A percentile compares a stretch with the other conserved stretches of the same genome.
Conservation (phyloP, 805 yeast species). For the Saturnispora sekii region DNA sequence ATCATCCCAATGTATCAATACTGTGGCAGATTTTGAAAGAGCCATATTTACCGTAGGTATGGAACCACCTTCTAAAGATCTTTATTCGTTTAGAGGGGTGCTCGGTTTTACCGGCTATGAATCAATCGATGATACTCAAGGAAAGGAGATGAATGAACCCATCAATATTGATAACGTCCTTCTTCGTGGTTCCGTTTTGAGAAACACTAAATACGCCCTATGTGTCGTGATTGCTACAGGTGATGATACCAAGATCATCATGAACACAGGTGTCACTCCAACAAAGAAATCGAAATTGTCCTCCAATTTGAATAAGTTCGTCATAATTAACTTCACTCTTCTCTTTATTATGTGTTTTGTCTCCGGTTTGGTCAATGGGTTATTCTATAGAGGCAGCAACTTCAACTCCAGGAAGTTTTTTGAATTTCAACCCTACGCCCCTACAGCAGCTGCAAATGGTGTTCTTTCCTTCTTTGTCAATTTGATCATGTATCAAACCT, state of each 20-base stretch:
- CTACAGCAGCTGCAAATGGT: slow-evolving; percentile 55
- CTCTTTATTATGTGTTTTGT: slow-evolving; percentile 58
- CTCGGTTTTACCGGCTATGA: slow-evolving; percentile 38
- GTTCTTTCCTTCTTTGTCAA: slow-evolving; percentile 62
- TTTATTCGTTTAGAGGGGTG: slow-evolving; percentile 61
- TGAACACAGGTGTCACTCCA: slow-evolving; percentile 73
- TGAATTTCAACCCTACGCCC: slow-evolving; percentile 54
- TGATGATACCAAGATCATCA: slow-evolving; percentile 62
- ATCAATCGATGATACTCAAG: slow-evolving; percentile 23
- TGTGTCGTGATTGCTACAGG: slow-evolving; percentile 76
- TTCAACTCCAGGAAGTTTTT: slow-evolving; percentile 42
- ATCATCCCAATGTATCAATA: slow-evolving; percentile 40
- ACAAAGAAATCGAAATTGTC: slow-evolving; percentile 59
- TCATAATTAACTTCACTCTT: slow-evolving; percentile 49
- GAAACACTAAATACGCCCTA: slow-evolving; percentile 70
- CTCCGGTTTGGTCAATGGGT: slow-evolving; percentile 62
- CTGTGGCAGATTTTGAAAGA: slow-evolving; percentile 49
- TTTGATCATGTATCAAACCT: slow-evolving; percentile 61
- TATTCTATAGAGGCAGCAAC: slow-evolving; percentile 35
- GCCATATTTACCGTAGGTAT: slow-evolving; percentile 54
- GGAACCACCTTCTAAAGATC: slow-evolving; percentile 60
- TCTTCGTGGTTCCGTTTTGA: slow-evolving; percentile 60
- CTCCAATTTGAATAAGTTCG: slow-evolving; percentile 57
- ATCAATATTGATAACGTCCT: slow-evolving; percentile 52
- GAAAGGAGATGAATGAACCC: slow-evolving; percentile 39